These are phyloP conservation scores for Tetrapisispora fleetii DNA, from an alignment of 805 yeast genomes.

Conservation along the genomic window DNA sequence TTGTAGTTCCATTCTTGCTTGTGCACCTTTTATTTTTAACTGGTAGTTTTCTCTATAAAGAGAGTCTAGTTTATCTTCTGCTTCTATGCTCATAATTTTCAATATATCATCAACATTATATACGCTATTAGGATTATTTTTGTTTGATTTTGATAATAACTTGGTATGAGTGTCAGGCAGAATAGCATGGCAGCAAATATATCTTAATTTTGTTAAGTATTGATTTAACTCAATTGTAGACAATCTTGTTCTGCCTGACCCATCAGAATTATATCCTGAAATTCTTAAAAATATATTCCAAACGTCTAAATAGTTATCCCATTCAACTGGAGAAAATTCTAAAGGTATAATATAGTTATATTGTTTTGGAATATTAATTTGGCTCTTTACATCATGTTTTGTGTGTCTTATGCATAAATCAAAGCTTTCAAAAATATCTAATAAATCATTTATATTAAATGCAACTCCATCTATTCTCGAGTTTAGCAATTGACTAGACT, in stretches of 20 bases:
- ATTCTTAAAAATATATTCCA: conserved; percentile 48
- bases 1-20: conserved; percentile 46
- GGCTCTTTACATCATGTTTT: conserved; percentile 68
- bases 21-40: conserved; percentile 51
- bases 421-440: conserved; percentile 41
- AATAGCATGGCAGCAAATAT: conserved; percentile 74
- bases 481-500: not conserved
- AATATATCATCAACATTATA: conserved; percentile 54
- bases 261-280: conserved; percentile 42
- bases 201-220: conserved; percentile 65
- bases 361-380: conserved; percentile 74
- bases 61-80: conserved; percentile 39
- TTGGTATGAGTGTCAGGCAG: conserved; percentile 16
- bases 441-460: conserved; percentile 34
- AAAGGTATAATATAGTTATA: conserved; percentile 55
- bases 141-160: conserved; percentile 3
- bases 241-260: conserved; percentile 41
- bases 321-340: conserved; percentile 76
- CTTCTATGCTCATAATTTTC: conserved; percentile 48
- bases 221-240: conserved; percentile 48
- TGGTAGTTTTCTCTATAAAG: conserved; percentile 41
- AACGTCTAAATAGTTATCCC: conserved; percentile 64
- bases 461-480: conserved; percentile 13
- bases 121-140: conserved; percentile 4
- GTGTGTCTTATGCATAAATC: conserved; percentile 63